Conservation (phyloP, 1,284 basidiomycete genomes). For the Pseudozyma sp. region DNA sequence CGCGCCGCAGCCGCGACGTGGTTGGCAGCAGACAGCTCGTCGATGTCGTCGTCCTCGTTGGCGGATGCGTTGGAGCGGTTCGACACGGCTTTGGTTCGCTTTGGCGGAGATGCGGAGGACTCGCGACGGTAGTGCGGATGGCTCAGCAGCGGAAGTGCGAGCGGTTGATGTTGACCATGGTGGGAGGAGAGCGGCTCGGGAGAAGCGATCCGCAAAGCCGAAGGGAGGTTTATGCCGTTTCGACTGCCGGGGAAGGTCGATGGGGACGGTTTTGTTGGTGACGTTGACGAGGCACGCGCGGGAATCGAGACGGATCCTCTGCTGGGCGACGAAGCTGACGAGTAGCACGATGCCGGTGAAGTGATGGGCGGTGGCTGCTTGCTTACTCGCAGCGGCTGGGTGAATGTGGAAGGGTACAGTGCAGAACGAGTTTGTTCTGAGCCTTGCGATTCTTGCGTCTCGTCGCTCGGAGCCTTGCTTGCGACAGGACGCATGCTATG, state of each 20-base stretch:
- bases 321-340: background rate
- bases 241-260: background rate
- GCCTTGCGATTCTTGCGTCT: background rate
- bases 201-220: slow-evolving; percentile 22
- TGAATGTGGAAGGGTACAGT: slow-evolving; percentile 6
- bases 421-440: background rate
- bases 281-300: slow-evolving; percentile 17
- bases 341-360: background rate
- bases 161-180: background rate
- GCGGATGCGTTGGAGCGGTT: slow-evolving; percentile 11
- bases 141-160: slow-evolving; percentile 1
- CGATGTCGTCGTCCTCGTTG: background rate
- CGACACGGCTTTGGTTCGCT: slow-evolving; percentile 28
- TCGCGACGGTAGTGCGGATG: slow-evolving; percentile 1
- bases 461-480: background rate
- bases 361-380: slow-evolving; percentile 6
- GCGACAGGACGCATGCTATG: slow-evolving; percentile 1
- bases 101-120: slow-evolving; percentile 8
- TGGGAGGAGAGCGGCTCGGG: slow-evolving; percentile 5
- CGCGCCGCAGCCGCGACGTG: background rate
- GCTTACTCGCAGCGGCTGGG: slow-evolving; percentile 17
- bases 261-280: slow-evolving; percentile 5
- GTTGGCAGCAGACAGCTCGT: background rate
- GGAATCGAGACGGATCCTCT: slow-evolving; percentile 9
- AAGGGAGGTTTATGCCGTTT: slow-evolving; percentile 7